Conservation (phyloP, 208 protist genomes). For the Trypanosoma lewisi region DNA sequence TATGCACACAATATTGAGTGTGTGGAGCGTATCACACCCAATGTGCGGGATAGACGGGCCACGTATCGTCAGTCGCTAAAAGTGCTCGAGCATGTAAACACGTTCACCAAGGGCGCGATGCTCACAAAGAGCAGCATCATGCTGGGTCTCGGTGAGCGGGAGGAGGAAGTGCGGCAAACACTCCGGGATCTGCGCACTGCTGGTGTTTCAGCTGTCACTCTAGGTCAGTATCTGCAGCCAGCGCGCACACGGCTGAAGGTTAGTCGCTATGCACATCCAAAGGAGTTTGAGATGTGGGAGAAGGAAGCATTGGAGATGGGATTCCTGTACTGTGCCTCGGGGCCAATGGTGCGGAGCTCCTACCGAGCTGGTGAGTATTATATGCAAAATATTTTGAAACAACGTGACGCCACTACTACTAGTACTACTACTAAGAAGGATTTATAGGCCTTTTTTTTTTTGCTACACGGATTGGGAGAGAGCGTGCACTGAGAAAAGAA, state of each 20-base stretch:
- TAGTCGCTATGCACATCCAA: constrained; percentile 94
- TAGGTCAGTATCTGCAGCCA: constrained; percentile 98
- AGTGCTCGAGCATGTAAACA: constrained; percentile 91
- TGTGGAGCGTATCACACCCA: constrained; percentile 90
- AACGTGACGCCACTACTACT: constrained; percentile 26
- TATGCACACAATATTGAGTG: constrained; percentile 99
- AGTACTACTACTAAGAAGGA: not conserved
- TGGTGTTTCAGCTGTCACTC: constrained; percentile 93
- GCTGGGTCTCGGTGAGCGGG: constrained; percentile 96
- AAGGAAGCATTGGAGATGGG: constrained; percentile 92
- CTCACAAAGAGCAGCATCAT: constrained; percentile 98
- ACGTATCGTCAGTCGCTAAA: constrained; percentile 94
- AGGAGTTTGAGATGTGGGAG: constrained; percentile 95
- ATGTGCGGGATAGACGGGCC: constrained; percentile 94
- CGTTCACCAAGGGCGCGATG: constrained; percentile 73
- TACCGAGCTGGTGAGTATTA: constrained; percentile 97
- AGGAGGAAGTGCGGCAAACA: constrained; percentile 94
- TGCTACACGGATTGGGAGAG: not conserved
- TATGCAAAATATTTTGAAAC: constrained; percentile 92
- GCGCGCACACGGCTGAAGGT: constrained; percentile 96
- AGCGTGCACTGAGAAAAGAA: not conserved
- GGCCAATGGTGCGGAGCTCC: constrained; percentile 94
- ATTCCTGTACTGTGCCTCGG: constrained; percentile 97
- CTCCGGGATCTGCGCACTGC: constrained; percentile 91
- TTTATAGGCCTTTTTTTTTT: not conserved